Evolutionary conservation across 345 rosid genomes (phyloP), one percentile per base, ranked within the genome.

Genomic region (Alliaria petiolata): DNA sequence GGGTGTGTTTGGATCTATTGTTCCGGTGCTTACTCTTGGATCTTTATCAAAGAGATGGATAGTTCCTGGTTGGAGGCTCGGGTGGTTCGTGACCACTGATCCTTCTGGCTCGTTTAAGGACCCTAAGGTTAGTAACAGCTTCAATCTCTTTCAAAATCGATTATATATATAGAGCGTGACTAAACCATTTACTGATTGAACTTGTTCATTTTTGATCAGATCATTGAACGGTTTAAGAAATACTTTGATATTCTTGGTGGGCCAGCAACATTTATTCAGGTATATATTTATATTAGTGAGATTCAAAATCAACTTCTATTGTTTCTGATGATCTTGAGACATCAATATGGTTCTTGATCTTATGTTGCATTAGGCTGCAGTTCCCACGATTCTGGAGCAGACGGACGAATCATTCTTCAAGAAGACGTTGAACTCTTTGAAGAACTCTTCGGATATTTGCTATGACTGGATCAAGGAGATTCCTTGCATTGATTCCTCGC

Each of bases 31-130:
- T 43, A 91, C 96, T 12, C 96, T 91, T 15, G 99, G 99, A 1
- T 95, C 97, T 47, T 79, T 95, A 22, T 91, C 99, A 15, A 95
- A 95, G 84, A 87, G 97, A 83, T 95, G 99, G 97, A 85, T 95
- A 6, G 97, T 88, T 42, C 96, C 99, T 5, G 97, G 98, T 28
- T 95, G 99, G 96, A 81, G 99, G 38, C 97, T 95, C 7, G 97
- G 97, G 19, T 95, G 97, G 99, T 85, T 91, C 6, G 99, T 89
- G 45, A 91, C 83, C 1, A 83, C 65, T 46, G 99, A 89, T 64
- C 99, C 97, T 42, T 76, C 79, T 58, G 88, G 87, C 79, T 82
- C 71, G 72, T 91, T 89, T 55, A 84, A 84, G 47, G 85, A 86
- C 9, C 90, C 92, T 33, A 91, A 89, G 99, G 99, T 90, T 33